Percentiles rank a stretch among this genome's conserved stretches.
Conservation (phyloP, 805 yeast genomes). For the Teunomyces panamensis region DNA sequence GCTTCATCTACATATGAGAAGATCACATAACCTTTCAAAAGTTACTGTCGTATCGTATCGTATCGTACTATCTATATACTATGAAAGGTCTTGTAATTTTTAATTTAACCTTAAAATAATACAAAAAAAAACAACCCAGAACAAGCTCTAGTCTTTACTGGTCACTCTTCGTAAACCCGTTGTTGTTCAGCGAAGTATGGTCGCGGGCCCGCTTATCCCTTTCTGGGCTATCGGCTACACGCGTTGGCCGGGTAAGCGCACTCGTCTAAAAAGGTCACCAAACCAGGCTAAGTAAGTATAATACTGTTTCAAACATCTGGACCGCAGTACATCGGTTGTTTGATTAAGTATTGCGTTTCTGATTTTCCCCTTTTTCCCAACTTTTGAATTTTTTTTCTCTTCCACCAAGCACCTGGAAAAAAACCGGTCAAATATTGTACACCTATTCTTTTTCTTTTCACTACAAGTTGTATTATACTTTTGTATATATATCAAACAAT, state of each 20-base stretch:
- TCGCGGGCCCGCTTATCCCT: background rate
- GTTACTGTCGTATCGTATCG: too few species aligned
- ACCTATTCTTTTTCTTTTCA: constrained; percentile 16
- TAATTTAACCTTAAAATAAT: too few species aligned
- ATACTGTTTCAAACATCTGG: background rate
- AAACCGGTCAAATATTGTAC: constrained; percentile 8
- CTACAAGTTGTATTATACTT: constrained; percentile 17
- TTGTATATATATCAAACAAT: constrained; percentile 15
- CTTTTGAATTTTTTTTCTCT: constrained; percentile 1
- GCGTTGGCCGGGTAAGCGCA: constrained; percentile 2
- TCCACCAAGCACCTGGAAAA: constrained; percentile 4
- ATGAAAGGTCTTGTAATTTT: too few species aligned
- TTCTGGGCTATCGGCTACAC: background rate
- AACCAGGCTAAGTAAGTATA: background rate
- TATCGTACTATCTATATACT: too few species aligned
- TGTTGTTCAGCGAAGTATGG: background rate
- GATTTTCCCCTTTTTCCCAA: constrained; percentile 1
- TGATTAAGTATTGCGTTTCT: background rate
- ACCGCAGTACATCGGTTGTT: background rate
- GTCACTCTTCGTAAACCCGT: background rate
- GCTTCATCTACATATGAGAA: too few species aligned
- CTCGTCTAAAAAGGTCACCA: background rate
- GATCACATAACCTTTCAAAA: too few species aligned
- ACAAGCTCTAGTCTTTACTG: background rate
- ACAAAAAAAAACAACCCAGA: too few species aligned